Evolutionary conservation across 129 eudicot species (phyloP).

Genomic region (Artemisia tridentata): DNA sequence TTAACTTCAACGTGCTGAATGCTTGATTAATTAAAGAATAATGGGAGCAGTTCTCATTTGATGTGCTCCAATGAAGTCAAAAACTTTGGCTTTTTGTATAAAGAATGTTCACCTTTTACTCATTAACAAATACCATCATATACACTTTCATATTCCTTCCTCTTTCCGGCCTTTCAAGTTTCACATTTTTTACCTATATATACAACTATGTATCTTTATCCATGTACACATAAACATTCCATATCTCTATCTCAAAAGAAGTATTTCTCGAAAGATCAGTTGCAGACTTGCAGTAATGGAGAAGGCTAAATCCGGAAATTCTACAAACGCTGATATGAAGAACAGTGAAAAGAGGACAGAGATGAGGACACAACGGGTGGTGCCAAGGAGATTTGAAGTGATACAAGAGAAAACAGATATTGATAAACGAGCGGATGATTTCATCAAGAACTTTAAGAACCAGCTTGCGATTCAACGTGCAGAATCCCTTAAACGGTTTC

Average conservation of each 20-base stretch:
- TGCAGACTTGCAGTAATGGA: slow-evolving; percentile 30
- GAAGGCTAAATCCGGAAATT: slow-evolving; percentile 11
- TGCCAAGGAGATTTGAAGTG: slow-evolving; percentile 20
- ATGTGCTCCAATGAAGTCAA: slow-evolving; percentile 22
- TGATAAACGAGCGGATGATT: slow-evolving; percentile 47
- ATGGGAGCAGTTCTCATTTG: slow-evolving; percentile 6
- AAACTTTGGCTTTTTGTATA: slow-evolving; percentile 13
- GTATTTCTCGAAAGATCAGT: not conserved
- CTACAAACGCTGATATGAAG: slow-evolving; percentile 15
- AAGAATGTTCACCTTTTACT: slow-evolving; percentile 19
- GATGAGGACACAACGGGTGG: slow-evolving; percentile 8
- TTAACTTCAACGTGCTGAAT: slow-evolving; percentile 10
- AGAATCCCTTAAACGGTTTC: slow-evolving; percentile 43
- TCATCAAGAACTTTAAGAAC: slow-evolving; percentile 55
- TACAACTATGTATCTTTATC: not conserved
- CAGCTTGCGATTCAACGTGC: slow-evolving; percentile 50
- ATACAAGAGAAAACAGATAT: slow-evolving; percentile 34
- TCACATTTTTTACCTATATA: slow-evolving; percentile 19
- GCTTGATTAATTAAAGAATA: slow-evolving; percentile 9
- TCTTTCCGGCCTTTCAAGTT: slow-evolving; percentile 22
- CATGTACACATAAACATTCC: not conserved
- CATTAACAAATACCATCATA: slow-evolving; percentile 31
- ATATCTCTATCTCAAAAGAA: not conserved
- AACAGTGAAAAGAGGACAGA: slow-evolving; percentile 10
- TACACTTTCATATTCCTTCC: slow-evolving; percentile 27